These are phyloP conservation scores for Penicillium odoratum DNA, from an alignment of 495 filamentous ascomycete species.

Conservation along the genomic window DNA sequence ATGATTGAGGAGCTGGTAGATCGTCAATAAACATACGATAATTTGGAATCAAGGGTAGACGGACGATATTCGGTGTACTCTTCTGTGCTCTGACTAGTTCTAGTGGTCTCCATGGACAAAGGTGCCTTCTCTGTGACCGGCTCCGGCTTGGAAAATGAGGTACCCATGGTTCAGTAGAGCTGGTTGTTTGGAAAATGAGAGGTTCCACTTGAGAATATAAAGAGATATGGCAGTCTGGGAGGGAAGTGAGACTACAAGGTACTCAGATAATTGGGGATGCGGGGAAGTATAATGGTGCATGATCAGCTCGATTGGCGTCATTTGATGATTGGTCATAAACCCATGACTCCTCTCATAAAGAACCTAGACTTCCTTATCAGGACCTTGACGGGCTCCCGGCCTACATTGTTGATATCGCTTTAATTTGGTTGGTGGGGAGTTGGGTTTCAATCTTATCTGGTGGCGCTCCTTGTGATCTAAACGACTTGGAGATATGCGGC, in stretches of 20 bases:
- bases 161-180: not conserved
- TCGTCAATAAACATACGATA: not conserved
- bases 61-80: not conserved
- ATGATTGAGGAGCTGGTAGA: slow-evolving; percentile 19
- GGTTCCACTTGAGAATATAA: not conserved
- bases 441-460: not conserved
- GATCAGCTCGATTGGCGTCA: not conserved
- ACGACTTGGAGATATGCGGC: not conserved
- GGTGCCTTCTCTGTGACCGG: not conserved
- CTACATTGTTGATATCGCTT: not conserved
- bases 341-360: not conserved
- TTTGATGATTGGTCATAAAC: not conserved
- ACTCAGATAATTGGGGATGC: not conserved
- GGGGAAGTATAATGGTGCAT: not conserved
- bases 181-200: not conserved
- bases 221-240: not conserved
- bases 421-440: not conserved
- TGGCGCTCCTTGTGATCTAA: not conserved
- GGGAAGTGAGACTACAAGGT: not conserved
- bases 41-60: not conserved
- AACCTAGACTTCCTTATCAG: not conserved
- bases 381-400: not conserved
- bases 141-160: slow-evolving; percentile 1
- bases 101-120: not conserved
- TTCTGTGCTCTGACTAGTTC: not conserved